Conservation (phyloP, 768 basidiomycete species). For the Tephrocybe sp. region DNA sequence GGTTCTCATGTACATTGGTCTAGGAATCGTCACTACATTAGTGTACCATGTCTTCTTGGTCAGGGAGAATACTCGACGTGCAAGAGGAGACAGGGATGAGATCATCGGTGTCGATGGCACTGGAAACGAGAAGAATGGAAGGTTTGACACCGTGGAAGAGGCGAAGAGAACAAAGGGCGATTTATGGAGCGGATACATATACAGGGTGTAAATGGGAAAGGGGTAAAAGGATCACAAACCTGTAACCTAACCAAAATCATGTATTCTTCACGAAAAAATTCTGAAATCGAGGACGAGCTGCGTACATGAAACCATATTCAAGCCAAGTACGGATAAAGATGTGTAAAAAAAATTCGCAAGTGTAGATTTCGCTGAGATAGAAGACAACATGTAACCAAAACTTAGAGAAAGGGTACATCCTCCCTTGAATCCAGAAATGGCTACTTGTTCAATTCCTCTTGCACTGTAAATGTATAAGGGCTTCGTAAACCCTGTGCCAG, state of each 20-base stretch:
- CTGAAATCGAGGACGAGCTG: too few species aligned
- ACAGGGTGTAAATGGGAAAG: conserved; percentile 28
- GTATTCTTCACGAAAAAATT: too few species aligned
- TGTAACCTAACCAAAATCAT: too few species aligned
- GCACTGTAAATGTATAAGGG: neutral
- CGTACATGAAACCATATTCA: too few species aligned
- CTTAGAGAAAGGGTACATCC: too few species aligned
- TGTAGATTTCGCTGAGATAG: too few species aligned
- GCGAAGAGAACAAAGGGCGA: conserved; percentile 73
- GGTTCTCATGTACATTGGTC: conserved; percentile 68
- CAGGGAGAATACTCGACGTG: conserved; percentile 62
- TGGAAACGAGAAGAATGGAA: conserved; percentile 48
- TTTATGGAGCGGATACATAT: conserved; percentile 74
- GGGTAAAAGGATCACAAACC: too few species aligned
- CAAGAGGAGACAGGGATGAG: conserved; percentile 67
- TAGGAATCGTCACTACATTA: conserved; percentile 52
- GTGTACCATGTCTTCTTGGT: conserved; percentile 40
- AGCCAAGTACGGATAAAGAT: too few species aligned
- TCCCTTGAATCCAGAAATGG: too few species aligned
- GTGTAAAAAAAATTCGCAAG: too few species aligned
- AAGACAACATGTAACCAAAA: too few species aligned
- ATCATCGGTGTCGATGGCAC: conserved; percentile 50
- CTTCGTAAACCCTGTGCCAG: neutral
- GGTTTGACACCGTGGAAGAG: conserved; percentile 55
- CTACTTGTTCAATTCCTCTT: conserved; percentile 6